Evolutionary conservation across 306 rosid genomes (phyloP).

Genomic region (Astragalus membranaceus): DNA sequence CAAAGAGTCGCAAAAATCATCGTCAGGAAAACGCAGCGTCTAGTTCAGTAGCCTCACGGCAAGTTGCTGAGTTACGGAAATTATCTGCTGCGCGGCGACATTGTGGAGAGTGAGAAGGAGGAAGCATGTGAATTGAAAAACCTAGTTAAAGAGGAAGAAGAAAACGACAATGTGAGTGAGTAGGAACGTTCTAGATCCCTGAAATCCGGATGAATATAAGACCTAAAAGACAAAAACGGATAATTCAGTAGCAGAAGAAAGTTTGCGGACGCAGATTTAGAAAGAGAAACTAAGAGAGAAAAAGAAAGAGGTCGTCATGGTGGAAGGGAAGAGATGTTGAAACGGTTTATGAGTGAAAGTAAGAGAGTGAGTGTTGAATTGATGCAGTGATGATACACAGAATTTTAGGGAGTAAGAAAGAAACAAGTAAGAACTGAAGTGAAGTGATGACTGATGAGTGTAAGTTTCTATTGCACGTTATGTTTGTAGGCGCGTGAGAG

Average conservation of each 20-base stretch:
- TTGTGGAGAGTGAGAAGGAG: background rate
- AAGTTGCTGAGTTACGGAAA: constrained; percentile 11
- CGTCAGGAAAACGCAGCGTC: constrained; percentile 26
- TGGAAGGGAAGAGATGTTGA: background rate
- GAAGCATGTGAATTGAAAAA: constrained; percentile 28
- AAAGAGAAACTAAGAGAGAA: background rate
- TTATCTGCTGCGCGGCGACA: constrained; percentile 6
- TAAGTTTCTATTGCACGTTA: constrained; percentile 23
- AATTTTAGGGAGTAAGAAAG: constrained; percentile 1
- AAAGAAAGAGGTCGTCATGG: background rate
- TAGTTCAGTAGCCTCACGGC: constrained; percentile 18
- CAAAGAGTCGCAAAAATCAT: constrained; percentile 33
- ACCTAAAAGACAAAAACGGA: background rate
- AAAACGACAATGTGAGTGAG: constrained; percentile 27
- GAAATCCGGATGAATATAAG: constrained; percentile 34
- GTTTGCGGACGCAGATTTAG: background rate
- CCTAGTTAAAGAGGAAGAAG: constrained; percentile 26
- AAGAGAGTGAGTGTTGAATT: constrained; percentile 20
- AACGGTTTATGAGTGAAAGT: background rate
- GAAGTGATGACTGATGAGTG: background rate
- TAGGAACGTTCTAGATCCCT: constrained; percentile 49
- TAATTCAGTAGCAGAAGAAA: background rate
- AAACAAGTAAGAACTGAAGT: background rate
- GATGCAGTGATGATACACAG: background rate
- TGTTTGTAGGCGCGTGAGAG: background rate